phyloP scores from a whole-genome alignment of 495 filamentous ascomycete genomes.

The Hypoxylon rickii region DNA sequence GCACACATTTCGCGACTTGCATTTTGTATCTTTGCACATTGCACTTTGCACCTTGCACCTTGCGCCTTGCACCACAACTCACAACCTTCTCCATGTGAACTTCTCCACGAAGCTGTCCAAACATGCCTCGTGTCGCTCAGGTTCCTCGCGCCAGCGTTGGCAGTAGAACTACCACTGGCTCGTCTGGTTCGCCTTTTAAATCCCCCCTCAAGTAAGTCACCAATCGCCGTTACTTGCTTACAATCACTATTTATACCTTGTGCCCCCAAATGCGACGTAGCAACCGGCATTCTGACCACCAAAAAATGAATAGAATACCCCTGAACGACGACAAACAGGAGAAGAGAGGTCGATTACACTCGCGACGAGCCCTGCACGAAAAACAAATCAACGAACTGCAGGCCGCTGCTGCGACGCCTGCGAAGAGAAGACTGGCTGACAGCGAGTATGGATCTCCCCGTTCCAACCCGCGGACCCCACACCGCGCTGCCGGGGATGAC shows the following conservation, averaged over 20 bases:
- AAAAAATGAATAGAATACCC: slow-evolving; percentile 62
- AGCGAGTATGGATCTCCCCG: slow-evolving; percentile 59
- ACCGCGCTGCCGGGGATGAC: slow-evolving; percentile 47
- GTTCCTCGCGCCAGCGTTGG: slow-evolving; percentile 52
- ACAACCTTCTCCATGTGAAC: slow-evolving; percentile 11
- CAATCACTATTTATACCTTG: not conserved
- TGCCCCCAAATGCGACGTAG: slow-evolving; percentile 23
- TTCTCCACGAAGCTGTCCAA: slow-evolving; percentile 26
- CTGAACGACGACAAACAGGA: slow-evolving; percentile 95
- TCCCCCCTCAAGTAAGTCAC: slow-evolving; percentile 69
- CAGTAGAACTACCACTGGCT: slow-evolving; percentile 57
- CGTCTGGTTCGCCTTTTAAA: slow-evolving; percentile 63
- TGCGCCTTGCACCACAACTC: slow-evolving; percentile 16
- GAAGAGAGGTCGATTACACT: slow-evolving; percentile 85
- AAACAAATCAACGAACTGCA: slow-evolving; percentile 90
- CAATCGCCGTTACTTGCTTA: too few species aligned
- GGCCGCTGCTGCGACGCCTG: slow-evolving; percentile 81
- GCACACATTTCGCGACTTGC: slow-evolving; percentile 31
- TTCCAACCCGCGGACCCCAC: slow-evolving; percentile 64
- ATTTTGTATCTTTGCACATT: slow-evolving; percentile 31
- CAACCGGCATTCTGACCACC: not conserved
- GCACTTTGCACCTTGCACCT: slow-evolving; percentile 8
- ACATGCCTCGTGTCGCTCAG: slow-evolving; percentile 77
- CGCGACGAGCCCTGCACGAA: slow-evolving; percentile 85
- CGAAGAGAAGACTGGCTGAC: slow-evolving; percentile 69